A percentile compares a stretch with the other conserved stretches of the same genome.
Conservation (phyloP, 176 grass and related monocot genomes). For the Carex kokanica region DNA sequence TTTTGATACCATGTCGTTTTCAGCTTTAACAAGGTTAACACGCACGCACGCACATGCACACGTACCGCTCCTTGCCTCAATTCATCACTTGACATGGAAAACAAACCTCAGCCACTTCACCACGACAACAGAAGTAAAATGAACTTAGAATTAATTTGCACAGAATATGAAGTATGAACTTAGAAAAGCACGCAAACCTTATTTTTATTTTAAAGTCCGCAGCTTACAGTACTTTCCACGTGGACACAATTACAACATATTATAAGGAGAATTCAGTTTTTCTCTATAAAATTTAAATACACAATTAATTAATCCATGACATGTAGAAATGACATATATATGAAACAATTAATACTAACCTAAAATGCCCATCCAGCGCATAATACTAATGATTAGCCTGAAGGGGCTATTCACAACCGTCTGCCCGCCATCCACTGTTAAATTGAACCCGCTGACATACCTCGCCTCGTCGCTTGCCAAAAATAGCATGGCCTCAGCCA, state of each 20-base stretch:
- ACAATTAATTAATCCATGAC: not conserved
- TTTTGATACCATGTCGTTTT: not conserved
- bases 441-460: slow-evolving; percentile 67
- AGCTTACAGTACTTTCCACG: too few species aligned
- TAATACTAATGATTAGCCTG: not conserved
- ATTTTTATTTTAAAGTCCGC: too few species aligned
- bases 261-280: not conserved
- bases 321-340: not conserved
- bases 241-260: not conserved
- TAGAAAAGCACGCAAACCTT: too few species aligned
- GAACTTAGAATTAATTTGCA: too few species aligned
- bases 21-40: not conserved
- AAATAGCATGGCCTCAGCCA: slow-evolving; percentile 67
- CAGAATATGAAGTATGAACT: too few species aligned
- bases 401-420: slow-evolving; percentile 36
- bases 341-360: not conserved
- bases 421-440: slow-evolving; percentile 53
- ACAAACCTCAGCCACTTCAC: too few species aligned
- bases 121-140: too few species aligned
- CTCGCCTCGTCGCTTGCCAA: slow-evolving; percentile 64
- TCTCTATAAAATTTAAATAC: not conserved
- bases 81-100: not conserved
- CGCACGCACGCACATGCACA: too few species aligned
- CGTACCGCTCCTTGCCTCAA: not conserved
- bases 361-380: not conserved